Base-by-base conservation (phyloP, 2,329 filamentous ascomycete genomes). In the Claviceps maximensis region DNA sequence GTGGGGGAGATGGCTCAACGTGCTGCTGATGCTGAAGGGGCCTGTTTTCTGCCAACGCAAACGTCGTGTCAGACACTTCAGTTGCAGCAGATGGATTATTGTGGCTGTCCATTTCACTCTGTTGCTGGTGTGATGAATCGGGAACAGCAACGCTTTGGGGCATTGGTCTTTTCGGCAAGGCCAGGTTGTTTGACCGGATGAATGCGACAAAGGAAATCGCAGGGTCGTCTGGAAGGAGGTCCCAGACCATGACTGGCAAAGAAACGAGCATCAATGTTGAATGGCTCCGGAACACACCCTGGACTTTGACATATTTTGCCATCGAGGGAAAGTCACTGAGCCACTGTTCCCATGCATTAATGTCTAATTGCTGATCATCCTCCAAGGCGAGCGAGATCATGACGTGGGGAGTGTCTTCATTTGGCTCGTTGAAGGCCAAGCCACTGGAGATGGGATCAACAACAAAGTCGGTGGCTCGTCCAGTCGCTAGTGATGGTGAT, bases 261-360 rank as follows among this genome's bases (percentile, higher is more conserved):
- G 79, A 82, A 2, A 82, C 63, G 7, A 82, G 63, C 6, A 82
- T 69, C 44, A 82, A 64, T 0, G 76, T 82, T 0, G 79, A 82
- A 58, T 81, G 77, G 49, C 78, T 82, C 59, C 79, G 79, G 63
- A 81, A 82, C 1, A 80, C 72, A 9, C 77, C 78, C 58, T 82
- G 78, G 6, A 82, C 73, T 59, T 79, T 79, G 62, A 80, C 77
- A 56, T 80, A 77, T 58, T 77, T 80, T 44, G 78, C 78, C 53
- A 82, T 66, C 2, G 76, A 74, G 0, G 79, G 78, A 55, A 81
- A 79, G 19, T 69, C 71, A 29, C 69, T 65, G 3, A 82, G 68
- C 78, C 78, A 82, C 52, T 74, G 71, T 59, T 80, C 73, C 77
- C 78, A 82, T 4, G 76, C 76, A 53, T 76, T 73, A n/a, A 82